Conservation (phyloP, 805 yeast genomes). For the Cyberlindnera xishuangbannaensis region DNA sequence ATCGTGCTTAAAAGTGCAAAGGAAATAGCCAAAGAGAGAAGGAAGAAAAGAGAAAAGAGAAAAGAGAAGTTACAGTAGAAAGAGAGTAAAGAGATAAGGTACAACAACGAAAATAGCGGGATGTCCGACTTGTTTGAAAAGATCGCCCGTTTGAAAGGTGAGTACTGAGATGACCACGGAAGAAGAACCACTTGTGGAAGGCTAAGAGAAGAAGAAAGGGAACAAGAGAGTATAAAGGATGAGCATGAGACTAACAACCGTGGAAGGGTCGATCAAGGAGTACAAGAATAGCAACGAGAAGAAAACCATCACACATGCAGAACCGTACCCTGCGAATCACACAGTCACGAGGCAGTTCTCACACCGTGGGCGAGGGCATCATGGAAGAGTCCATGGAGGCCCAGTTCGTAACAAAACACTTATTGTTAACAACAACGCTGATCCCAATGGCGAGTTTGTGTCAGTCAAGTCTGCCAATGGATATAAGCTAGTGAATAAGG, state of each 20-base stretch:
- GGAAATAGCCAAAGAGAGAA: too few species aligned
- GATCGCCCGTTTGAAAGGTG: conserved; percentile 20
- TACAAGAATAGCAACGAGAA: conserved; percentile 6
- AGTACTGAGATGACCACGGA: not conserved
- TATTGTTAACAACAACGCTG: conserved; percentile 24
- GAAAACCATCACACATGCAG: conserved; percentile 1
- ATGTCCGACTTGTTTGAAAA: conserved; percentile 14
- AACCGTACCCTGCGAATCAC: conserved; percentile 9
- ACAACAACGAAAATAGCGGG: not conserved
- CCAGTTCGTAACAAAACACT: conserved; percentile 28
- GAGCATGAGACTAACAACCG: too few species aligned
- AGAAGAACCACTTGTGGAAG: not conserved
- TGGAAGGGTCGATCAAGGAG: conserved; percentile 19
- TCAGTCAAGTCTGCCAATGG: conserved; percentile 32
- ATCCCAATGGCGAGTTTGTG: conserved; percentile 23
- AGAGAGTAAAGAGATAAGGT: too few species aligned
- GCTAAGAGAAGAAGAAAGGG: too few species aligned
- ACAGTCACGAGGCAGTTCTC: conserved; percentile 1
- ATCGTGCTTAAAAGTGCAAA: too few species aligned
- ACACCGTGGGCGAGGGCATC: conserved; percentile 17
- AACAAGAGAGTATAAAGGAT: too few species aligned
- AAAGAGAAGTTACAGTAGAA: too few species aligned
- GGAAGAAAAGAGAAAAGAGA: too few species aligned
- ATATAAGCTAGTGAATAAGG: conserved; percentile 34
- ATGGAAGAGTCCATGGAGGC: conserved; percentile 13